Conservation (phyloP, 1,139 yeast species). For the Lodderomyces orthopsilosis region DNA sequence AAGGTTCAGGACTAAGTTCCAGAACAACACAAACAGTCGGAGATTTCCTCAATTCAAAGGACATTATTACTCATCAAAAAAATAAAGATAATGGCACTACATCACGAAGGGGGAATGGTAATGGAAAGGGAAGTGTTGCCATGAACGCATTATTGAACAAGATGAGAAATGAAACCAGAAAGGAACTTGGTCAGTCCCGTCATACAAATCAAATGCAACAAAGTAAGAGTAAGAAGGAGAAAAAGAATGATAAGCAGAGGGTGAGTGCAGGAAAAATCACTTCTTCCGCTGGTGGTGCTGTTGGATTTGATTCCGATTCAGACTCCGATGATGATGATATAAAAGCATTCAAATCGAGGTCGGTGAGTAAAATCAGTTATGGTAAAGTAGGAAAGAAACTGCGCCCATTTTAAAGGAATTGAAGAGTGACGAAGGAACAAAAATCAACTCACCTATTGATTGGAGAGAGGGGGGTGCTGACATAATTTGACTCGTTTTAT, state of each 20-base stretch:
- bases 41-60: constrained; percentile 29
- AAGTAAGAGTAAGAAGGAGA: constrained; percentile 3
- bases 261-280: not conserved
- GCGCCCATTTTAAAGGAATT: not conserved
- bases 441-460: too few relatives aligned
- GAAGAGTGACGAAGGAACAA: too few relatives aligned
- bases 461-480: too few relatives aligned
- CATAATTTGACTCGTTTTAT: too few relatives aligned
- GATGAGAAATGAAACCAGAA: constrained; percentile 34
- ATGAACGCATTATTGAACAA: constrained; percentile 47
- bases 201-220: not conserved
- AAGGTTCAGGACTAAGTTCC: constrained; percentile 30
- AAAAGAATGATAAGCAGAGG: not conserved
- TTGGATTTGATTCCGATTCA: constrained; percentile 15
- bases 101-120: not conserved
- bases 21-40: constrained; percentile 20
- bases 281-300: not conserved
- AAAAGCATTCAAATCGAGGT: constrained; percentile 12
- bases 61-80: constrained; percentile 11
- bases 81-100: not conserved
- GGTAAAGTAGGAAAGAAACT: constrained; percentile 4
- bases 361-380: constrained; percentile 13
- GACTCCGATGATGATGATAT: constrained; percentile 13
- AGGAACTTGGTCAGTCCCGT: constrained; percentile 3
- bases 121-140: constrained; percentile 21